Base-by-base conservation (phyloP, 2,329 filamentous ascomycete genomes). In the Cytospora leucostoma region DNA sequence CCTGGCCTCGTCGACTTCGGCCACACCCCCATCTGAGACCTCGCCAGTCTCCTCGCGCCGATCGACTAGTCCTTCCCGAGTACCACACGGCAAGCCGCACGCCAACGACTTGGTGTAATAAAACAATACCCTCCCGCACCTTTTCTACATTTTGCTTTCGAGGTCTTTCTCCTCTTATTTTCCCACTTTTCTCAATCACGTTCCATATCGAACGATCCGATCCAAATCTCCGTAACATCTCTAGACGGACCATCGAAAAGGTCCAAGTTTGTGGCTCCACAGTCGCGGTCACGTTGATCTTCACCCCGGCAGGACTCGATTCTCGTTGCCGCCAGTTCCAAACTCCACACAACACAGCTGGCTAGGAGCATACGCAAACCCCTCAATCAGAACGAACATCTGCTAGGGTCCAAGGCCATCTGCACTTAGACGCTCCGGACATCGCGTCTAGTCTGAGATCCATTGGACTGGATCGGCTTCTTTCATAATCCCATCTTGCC, bases 61-160 rank as follows among this genome's bases (percentile, higher is more conserved):
- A 66, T 66, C 64, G 17, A 38, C 55, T 47, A 52, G 33, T 56
- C 53, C 21, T 58, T 58, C 47, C 37, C 34, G 47, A 56, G 61
- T 61, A 59, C 56, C 58, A 66, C 50, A 50, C 57, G 57, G 57
- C 57, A 64, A 56, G 58, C 57, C 61, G 62, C 63, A 56, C 55
- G 63, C 60, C 61, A 63, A 56, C 64, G 34, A 55, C 58, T 52
- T 59, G 58, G 61, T 56, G 64, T 56, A 64, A 66, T 66, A 64
- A 64, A 57, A 59, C 61, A 61, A 64, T 59, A 58, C 40, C 58
- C 54, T 59, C 64, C 61, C 61, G 64, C 61, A 63, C 49, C 37
- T 44, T 57, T 52, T 35, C n/a, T 21, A 32, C 52, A 32, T 40
- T 44, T 37, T 51, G 33, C 47, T 33, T 54, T 38, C 49, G 38